Percentiles rank a stretch among this genome's conserved stretches.
Conservation (phyloP, 139 green algal species). For the Pseudopediastrum boryanum region DNA sequence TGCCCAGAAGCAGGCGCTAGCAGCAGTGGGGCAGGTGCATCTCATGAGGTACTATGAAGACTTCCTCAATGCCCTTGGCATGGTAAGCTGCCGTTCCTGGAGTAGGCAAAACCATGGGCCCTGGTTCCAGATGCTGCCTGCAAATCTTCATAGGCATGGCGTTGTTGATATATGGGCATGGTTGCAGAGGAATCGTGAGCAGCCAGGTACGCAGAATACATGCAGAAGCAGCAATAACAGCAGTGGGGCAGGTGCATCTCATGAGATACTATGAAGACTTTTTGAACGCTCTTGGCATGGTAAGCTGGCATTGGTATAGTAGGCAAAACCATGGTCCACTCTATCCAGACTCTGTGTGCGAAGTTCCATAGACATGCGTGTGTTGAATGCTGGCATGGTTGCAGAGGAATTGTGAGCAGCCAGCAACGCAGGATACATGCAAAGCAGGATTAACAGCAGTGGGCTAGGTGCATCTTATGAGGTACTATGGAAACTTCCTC, state of each 20-base stretch:
- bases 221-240: neutral
- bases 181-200: no score
- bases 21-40: slow-evolving; percentile 85
- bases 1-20: slow-evolving; percentile 86
- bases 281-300: slow-evolving; percentile 79
- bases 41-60: slow-evolving; percentile 96
- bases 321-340: neutral
- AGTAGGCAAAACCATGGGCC: neutral
- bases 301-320: slow-evolving; percentile 40
- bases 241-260: slow-evolving; percentile 78
- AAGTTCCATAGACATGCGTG: neutral
- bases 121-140: neutral
- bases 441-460: neutral
- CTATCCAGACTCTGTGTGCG: neutral
- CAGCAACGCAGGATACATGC: neutral
- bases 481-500: slow-evolving; percentile 93
- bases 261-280: slow-evolving; percentile 96
- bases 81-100: slow-evolving; percentile 59
- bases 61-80: slow-evolving; percentile 79
- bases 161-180: no score
- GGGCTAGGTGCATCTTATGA: slow-evolving; percentile 90
- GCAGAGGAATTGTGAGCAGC: no score
- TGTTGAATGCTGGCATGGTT: no score
- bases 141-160: neutral
- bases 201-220: neutral